Base-by-base conservation (phyloP, 2,329 filamentous ascomycete species). In the Trichoderma asperellum region DNA sequence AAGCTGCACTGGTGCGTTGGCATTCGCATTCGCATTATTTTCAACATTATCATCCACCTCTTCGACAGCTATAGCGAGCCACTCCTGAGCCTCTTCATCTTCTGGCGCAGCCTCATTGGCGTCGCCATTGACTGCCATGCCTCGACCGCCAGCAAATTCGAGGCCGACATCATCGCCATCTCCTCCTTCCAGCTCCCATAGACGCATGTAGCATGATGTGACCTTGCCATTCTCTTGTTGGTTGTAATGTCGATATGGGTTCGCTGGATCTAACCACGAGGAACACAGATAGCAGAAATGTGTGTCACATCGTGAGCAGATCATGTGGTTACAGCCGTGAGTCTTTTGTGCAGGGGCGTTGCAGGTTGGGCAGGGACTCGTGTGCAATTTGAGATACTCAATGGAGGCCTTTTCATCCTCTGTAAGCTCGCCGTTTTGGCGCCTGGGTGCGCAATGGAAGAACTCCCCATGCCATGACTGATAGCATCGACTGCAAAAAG, bases 241-340 rank as follows among this genome's bases (percentile, higher is more conserved):
- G 76, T 97, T 97, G 82, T 94, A 99, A 79, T 99, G 96, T 67
- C 86, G 82, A 76, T 98, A 98, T 1, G 94, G 94, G 74, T 97
- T 96, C 21, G 82, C 84, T 0, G 92, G 88, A 68, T 91, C 87
- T 53, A 99, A 85, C 92, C 93, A 98, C n/a, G 89, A 86, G 0
- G 91, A 91, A 77, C 96, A 98, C 1, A 98, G 86, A 74, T 98
- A 98, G 82, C 96, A 99, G 78, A 97, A 98, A 79, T 98, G 95
- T 2, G 93, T 92, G 63, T 91, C 86, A 83, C 96, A 99, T 72
- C 92, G 90, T 78, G 91, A 93, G 81, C 95, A 97, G 61, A 91
- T 92, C 94, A 98, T 98, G 80, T 97, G 94, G 79, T 97, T 97
- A 84, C 96, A 99, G 49, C 96, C 96, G 76, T 92, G 89, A 1